Base-by-base conservation (phyloP, 1,139 yeast species). In the Magnusiomyces paraingens region DNA sequence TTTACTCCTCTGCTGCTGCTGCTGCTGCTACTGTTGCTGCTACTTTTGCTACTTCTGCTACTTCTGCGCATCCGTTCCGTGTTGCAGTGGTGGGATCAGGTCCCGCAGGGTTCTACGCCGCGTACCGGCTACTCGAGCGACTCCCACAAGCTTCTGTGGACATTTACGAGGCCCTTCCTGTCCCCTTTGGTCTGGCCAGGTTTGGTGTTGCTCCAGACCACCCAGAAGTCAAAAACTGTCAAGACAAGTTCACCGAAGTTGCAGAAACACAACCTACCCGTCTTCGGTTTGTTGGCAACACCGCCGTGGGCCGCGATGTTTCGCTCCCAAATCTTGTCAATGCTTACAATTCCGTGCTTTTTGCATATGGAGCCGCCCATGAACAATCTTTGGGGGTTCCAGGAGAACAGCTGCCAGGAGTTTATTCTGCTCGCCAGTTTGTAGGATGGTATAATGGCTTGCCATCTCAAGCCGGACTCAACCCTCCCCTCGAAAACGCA, bases 141-240 rank as follows among this genome's bases (percentile, higher is more conserved):
- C 62, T 73, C 14, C 70, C 73, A 11, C 61, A 59, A 56, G 66
- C 59, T 44, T 60, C 57, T 52, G 65, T 76, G 2, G 75, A 73
- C 55, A 68, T 80, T 59, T 90, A 83, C 73, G 99, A 93, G 64
- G 76, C 82, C 56, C 73, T 85, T 40, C 96, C 98, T 0, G 83
- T 91, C 2, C 99, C 99, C 0, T 93, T 79, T 70, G 99, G 99
- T 0, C 74, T 93, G 41, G 83, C 93, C 50, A 71, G 99, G 46
- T 91, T 81, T 66, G 99, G 99, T 1, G 98, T 93, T n/a, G 98
- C 99, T 0, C 99, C 99, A 1, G 99, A 93, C 70, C 99, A 93
- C 68, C 96, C 97, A 0, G 99, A 93, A 65, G 98, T 93, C 41
- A 93, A 93, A 90, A 89, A 70, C 56, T 73, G 76, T 57, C 70